Percentiles rank a stretch among this genome's conserved stretches.
These are phyloP conservation scores for Lavandula angustifolia DNA, from an alignment of 257 asterid genomes.

Conservation along the genomic window DNA sequence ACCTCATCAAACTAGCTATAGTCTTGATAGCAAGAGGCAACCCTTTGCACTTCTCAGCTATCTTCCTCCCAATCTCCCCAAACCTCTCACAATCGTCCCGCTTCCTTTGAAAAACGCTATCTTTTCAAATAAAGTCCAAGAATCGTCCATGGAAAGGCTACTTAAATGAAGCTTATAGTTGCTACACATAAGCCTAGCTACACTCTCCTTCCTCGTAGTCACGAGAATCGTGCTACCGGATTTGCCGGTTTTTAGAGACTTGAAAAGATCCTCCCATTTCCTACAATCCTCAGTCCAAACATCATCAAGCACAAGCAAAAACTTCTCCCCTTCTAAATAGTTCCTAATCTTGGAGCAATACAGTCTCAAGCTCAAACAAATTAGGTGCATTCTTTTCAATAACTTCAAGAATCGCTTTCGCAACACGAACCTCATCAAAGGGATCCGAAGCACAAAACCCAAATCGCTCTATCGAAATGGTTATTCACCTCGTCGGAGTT, in stretches of 20 bases:
- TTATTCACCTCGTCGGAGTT: slow-evolving; percentile 24
- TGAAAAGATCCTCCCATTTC: slow-evolving; percentile 53
- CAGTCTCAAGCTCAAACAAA: slow-evolving; percentile 42
- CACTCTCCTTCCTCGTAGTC: slow-evolving; percentile 46
- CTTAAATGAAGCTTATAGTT: slow-evolving; percentile 37
- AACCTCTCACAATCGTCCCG: slow-evolving; percentile 27
- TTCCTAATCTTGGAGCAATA: slow-evolving; percentile 33
- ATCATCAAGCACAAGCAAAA: slow-evolving; percentile 51
- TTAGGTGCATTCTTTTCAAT: slow-evolving; percentile 43
- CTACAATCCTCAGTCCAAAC: slow-evolving; percentile 47
- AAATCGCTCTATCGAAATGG: slow-evolving; percentile 37
- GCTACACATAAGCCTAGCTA: slow-evolving; percentile 48
- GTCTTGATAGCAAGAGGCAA: slow-evolving; percentile 49
- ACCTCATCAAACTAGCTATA: slow-evolving; percentile 42
- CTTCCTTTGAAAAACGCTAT: slow-evolving; percentile 39
- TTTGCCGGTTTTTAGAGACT: slow-evolving; percentile 41
- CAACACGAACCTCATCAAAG: slow-evolving; percentile 49
- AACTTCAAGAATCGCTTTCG: slow-evolving; percentile 47
- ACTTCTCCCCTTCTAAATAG: slow-evolving; percentile 37
- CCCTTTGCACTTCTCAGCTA: slow-evolving; percentile 48
- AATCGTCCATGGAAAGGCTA: slow-evolving; percentile 32
- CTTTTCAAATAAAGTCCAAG: slow-evolving; percentile 48
- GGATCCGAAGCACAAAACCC: slow-evolving; percentile 65
- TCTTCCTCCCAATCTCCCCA: slow-evolving; percentile 41
- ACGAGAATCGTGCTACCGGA: slow-evolving; percentile 50